These are phyloP conservation scores for Groenewaldozyma auringiensis DNA, from an alignment of 1,139 yeast genomes.

Conservation along the genomic window DNA sequence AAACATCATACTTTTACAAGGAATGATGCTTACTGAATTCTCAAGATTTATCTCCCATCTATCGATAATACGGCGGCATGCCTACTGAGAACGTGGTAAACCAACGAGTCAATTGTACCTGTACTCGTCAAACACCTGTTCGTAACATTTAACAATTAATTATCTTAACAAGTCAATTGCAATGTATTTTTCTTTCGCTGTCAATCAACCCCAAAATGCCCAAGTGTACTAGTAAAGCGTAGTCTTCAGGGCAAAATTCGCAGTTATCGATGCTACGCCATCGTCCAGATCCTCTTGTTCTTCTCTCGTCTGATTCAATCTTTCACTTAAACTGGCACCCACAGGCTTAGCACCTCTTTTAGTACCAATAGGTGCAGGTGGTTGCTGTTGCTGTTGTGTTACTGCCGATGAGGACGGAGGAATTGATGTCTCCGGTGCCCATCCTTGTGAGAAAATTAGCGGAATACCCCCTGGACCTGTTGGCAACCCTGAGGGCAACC, in stretches of 20 bases:
- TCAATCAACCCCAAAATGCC: too few species aligned
- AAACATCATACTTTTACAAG: too few species aligned
- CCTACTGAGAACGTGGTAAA: too few species aligned
- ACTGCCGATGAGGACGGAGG: background rate
- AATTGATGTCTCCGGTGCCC: background rate
- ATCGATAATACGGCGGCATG: too few species aligned
- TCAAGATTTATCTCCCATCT: too few species aligned
- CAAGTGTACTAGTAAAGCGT: background rate
- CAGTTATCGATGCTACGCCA: conserved; percentile 10
- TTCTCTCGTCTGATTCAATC: conserved; percentile 33
- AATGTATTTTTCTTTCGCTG: too few species aligned
- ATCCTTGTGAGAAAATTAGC: conserved; percentile 1
- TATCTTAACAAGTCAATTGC: too few species aligned
- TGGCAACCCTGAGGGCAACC: background rate
- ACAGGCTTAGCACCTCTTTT: conserved; percentile 18
- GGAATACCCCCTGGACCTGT: conserved; percentile 2
- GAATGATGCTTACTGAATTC: too few species aligned
- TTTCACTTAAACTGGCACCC: conserved; percentile 40
- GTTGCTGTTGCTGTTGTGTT: background rate
- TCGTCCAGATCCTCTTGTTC: conserved; percentile 23
- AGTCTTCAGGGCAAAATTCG: background rate
- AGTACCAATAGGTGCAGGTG: background rate
- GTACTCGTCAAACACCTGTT: too few species aligned
- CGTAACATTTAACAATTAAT: too few species aligned
- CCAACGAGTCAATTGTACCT: too few species aligned